phyloP scores from a whole-genome alignment of 495 filamentous ascomycete genomes.

The Amphirosellinia nigrospora region DNA sequence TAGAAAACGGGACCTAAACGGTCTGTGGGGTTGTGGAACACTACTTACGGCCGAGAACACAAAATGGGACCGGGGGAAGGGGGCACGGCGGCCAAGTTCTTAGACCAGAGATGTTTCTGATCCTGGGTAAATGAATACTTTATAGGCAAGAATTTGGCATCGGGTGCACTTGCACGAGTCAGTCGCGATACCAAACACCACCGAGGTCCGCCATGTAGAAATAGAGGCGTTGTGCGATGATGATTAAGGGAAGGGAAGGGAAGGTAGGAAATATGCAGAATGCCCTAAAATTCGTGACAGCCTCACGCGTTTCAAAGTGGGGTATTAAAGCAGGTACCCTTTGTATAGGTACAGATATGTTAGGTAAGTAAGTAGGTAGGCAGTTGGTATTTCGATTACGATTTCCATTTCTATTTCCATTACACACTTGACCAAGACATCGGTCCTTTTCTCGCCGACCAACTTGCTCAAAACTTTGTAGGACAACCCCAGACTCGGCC shows the following conservation, averaged over 20 bases:
- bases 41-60: slow-evolving; percentile 10
- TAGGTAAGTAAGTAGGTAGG: no score
- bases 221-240: neutral
- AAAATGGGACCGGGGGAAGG: neutral
- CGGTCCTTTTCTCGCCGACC: slow-evolving; percentile 6
- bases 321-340: slow-evolving; percentile 8
- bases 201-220: neutral
- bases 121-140: neutral
- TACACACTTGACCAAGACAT: neutral
- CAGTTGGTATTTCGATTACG: no score
- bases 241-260: neutral
- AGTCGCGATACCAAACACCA: neutral
- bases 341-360: no score
- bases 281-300: neutral
- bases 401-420: no score
- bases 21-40: slow-evolving; percentile 18
- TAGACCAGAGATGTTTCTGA: neutral
- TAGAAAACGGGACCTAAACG: slow-evolving; percentile 20
- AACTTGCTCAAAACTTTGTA: neutral
- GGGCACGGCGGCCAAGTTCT: slow-evolving; percentile 8
- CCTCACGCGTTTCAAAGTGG: neutral
- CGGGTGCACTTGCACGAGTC: neutral
- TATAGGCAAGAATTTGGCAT: neutral
- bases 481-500: neutral
- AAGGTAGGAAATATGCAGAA: neutral